Evolutionary conservation across 306 rosid species (phyloP).

Genomic region (Acacia melanoxylon): DNA sequence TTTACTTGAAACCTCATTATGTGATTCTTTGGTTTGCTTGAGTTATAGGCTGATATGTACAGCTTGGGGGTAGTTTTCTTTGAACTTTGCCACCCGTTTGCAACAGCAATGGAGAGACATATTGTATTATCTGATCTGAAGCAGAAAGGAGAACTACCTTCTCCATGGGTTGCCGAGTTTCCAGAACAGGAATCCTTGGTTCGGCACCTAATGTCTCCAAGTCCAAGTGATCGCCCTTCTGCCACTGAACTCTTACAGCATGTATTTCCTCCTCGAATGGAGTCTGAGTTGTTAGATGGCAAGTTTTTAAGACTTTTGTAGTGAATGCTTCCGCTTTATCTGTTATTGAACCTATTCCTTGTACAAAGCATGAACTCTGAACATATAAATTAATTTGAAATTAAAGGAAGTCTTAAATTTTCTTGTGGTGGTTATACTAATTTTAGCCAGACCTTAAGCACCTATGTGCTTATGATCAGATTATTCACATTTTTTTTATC

Average conservation of each 20-base stretch:
- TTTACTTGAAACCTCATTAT: constrained; percentile 25
- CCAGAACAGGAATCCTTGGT: constrained; percentile 80
- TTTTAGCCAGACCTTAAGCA: constrained; percentile 11
- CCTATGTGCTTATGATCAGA: background rate
- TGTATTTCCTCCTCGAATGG: constrained; percentile 92
- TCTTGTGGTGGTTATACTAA: background rate
- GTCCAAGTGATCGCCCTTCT: constrained; percentile 95
- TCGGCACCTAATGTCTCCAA: constrained; percentile 69
- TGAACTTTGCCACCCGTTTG: constrained; percentile 99
- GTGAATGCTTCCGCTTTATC: constrained; percentile 25
- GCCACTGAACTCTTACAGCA: constrained; percentile 74
- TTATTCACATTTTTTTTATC: constrained; percentile 6
- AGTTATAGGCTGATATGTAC: constrained; percentile 93
- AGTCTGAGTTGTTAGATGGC: constrained; percentile 87
- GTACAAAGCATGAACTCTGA: background rate
- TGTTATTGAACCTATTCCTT: background rate
- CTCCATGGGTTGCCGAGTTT: constrained; percentile 73
- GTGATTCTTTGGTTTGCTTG: constrained; percentile 40
- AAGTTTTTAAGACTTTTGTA: constrained; percentile 45
- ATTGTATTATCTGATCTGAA: constrained; percentile 80
- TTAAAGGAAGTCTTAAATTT: constrained; percentile 14
- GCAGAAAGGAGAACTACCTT: constrained; percentile 76
- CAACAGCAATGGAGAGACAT: constrained; percentile 88
- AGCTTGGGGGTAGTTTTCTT: constrained; percentile 94
- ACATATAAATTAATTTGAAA: constrained; percentile 5